Percentiles rank a stretch among this genome's conserved stretches.
These are phyloP conservation scores for Luvunga scandens DNA, from an alignment of 345 rosid genomes.

Conservation along the genomic window DNA sequence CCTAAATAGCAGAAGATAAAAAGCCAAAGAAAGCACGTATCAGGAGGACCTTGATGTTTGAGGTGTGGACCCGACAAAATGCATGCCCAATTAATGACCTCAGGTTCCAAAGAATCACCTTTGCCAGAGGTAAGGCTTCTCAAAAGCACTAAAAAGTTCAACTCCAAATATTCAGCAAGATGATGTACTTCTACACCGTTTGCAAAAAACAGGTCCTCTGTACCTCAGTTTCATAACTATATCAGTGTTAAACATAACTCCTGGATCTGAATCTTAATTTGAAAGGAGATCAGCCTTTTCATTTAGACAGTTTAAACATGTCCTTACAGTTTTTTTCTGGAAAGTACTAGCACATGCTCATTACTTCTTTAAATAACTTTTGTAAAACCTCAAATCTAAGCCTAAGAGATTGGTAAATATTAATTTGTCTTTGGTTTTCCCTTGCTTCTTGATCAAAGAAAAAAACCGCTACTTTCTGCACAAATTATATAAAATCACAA, in stretches of 20 bases:
- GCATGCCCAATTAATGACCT: background rate
- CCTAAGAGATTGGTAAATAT: background rate
- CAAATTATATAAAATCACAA: constrained; percentile 8
- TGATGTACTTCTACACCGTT: background rate
- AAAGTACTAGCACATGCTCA: background rate
- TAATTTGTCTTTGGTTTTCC: background rate
- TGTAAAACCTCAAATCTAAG: background rate
- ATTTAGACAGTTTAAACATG: background rate
- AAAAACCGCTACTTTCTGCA: background rate
- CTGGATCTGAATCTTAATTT: background rate
- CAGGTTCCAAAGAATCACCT: background rate
- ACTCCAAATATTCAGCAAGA: background rate
- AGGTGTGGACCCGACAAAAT: background rate
- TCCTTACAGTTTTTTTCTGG: background rate
- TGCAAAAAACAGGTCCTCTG: background rate
- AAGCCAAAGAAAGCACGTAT: background rate
- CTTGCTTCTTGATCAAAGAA: background rate
- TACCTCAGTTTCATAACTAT: background rate
- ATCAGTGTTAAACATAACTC: too few species aligned
- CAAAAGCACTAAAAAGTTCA: background rate
- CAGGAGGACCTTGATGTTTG: background rate
- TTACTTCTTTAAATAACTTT: background rate
- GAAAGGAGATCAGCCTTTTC: background rate
- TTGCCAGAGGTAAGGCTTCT: background rate
- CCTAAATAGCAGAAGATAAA: background rate